Conservation (phyloP, 495 filamentous ascomycete genomes). For the Hypomontagnella submonticulosa region DNA sequence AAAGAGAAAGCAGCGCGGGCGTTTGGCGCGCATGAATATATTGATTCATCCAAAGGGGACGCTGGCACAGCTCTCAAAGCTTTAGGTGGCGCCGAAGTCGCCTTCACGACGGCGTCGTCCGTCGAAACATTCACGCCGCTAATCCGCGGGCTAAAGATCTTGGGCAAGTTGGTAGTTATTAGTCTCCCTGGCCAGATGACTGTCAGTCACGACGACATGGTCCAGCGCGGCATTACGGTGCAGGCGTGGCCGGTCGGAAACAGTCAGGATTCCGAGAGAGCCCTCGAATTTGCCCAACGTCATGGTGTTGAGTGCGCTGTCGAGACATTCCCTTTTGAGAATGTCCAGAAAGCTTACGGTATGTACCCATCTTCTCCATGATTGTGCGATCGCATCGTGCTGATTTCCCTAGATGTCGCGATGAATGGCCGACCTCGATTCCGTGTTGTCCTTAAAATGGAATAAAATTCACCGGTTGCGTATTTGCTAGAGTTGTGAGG, state of each 20-base stretch:
- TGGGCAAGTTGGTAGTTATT: conserved; percentile 69
- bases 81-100: conserved; percentile 68
- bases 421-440: conserved; percentile 50
- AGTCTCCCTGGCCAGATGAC: conserved; percentile 61
- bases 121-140: conserved; percentile 63
- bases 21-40: conserved; percentile 74
- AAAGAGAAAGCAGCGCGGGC: conserved; percentile 69
- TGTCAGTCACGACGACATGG: conserved; percentile 60
- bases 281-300: conserved; percentile 67
- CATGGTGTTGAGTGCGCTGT: conserved; percentile 69
- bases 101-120: conserved; percentile 69
- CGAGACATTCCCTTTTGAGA: conserved; percentile 69
- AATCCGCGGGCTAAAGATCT: conserved; percentile 61
- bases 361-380: conserved; percentile 1
- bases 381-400: not conserved
- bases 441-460: conserved; percentile 48
- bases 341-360: conserved; percentile 61
- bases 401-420: conserved; percentile 47
- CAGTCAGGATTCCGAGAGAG: conserved; percentile 68
- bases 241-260: conserved; percentile 70
- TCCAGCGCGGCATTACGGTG: conserved; percentile 62
- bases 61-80: conserved; percentile 60
- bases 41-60: conserved; percentile 67
- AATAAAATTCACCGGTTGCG: not conserved
- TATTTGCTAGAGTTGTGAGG: conserved; percentile 1